A percentile compares a stretch with the other conserved stretches of the same genome.
phyloP scores from a whole-genome alignment of 2,329 filamentous ascomycete genomes.

The Xylariaceae sp. region DNA sequence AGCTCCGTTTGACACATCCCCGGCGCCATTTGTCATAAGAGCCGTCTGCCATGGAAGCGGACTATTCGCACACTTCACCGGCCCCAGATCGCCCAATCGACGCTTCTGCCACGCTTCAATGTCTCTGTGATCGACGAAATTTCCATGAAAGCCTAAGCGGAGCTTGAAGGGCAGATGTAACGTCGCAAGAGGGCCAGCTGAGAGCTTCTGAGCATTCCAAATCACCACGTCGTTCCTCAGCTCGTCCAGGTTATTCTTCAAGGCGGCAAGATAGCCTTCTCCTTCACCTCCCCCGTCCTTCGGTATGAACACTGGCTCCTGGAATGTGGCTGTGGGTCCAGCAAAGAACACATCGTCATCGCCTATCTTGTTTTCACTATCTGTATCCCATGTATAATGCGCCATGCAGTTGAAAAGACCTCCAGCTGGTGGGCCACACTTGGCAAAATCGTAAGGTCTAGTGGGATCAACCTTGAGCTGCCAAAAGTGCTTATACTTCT shows the following conservation, averaged over 20 bases:
- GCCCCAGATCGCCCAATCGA: slow-evolving; percentile 37
- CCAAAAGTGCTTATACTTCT: slow-evolving; percentile 45
- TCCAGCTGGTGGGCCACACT: slow-evolving; percentile 40
- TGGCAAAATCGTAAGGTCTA: slow-evolving; percentile 40
- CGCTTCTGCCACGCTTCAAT: slow-evolving; percentile 40
- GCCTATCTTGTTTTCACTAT: slow-evolving; percentile 23
- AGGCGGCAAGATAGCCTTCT: slow-evolving; percentile 47
- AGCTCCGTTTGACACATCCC: slow-evolving; percentile 3
- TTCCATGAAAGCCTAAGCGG: slow-evolving; percentile 40
- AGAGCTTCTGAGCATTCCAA: slow-evolving; percentile 38
- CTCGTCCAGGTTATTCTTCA: slow-evolving; percentile 43
- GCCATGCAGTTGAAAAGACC: slow-evolving; percentile 45
- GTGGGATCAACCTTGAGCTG: slow-evolving; percentile 36
- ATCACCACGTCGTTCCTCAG: slow-evolving; percentile 42
- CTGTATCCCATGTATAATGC: slow-evolving; percentile 38
- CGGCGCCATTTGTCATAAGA: slow-evolving; percentile 7
- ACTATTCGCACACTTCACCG: slow-evolving; percentile 33
- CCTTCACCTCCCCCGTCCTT: slow-evolving; percentile 38
- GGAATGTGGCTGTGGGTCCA: slow-evolving; percentile 43
- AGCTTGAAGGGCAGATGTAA: slow-evolving; percentile 40
- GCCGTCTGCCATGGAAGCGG: slow-evolving; percentile 38
- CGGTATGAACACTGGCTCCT: slow-evolving; percentile 53
- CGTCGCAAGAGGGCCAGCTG: slow-evolving; percentile 36
- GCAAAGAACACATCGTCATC: slow-evolving; percentile 41
- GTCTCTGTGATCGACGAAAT: slow-evolving; percentile 39